A percentile compares a stretch with the other conserved stretches of the same genome.
Evolutionary conservation across 2,329 filamentous ascomycete genomes (phyloP).

Genomic region (Acephala macrosclerotiorum): DNA sequence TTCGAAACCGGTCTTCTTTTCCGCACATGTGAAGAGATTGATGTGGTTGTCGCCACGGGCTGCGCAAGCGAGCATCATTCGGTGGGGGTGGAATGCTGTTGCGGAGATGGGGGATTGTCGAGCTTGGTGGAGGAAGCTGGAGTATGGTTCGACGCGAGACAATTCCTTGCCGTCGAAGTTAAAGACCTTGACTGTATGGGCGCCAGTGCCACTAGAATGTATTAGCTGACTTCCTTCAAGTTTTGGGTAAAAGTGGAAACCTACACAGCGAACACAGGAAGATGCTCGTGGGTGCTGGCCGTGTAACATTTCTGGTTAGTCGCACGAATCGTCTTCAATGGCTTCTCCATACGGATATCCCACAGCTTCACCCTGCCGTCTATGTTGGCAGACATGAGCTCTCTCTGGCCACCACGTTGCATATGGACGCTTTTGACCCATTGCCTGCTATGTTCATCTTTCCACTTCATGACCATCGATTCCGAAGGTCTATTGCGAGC

Average conservation of each 20-base stretch:
- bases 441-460: constrained; percentile 82
- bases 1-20: constrained; percentile 45
- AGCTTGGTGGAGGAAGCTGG: constrained; percentile 83
- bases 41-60: constrained; percentile 89
- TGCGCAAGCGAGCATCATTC: constrained; percentile 87
- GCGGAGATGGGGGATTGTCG: constrained; percentile 83
- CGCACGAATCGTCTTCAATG: constrained; percentile 75
- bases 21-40: constrained; percentile 81
- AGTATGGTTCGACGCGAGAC: constrained; percentile 87
- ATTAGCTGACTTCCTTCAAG: constrained; percentile 33
- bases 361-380: constrained; percentile 95
- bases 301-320: constrained; percentile 83
- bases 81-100: constrained; percentile 94
- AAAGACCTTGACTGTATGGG: constrained; percentile 89
- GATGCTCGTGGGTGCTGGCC: constrained; percentile 92
- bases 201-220: constrained; percentile 76
- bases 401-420: constrained; percentile 92
- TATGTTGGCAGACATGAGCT: constrained; percentile 87
- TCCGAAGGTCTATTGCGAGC: constrained; percentile 83
- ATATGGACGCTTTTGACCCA: constrained; percentile 98
- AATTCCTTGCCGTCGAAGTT: constrained; percentile 84
- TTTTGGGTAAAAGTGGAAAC: constrained; percentile 46
- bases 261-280: constrained; percentile 94
- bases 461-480: constrained; percentile 96
- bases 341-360: constrained; percentile 89